Base-by-base conservation (phyloP, 768 basidiomycete species). In the Russula sp. region DNA sequence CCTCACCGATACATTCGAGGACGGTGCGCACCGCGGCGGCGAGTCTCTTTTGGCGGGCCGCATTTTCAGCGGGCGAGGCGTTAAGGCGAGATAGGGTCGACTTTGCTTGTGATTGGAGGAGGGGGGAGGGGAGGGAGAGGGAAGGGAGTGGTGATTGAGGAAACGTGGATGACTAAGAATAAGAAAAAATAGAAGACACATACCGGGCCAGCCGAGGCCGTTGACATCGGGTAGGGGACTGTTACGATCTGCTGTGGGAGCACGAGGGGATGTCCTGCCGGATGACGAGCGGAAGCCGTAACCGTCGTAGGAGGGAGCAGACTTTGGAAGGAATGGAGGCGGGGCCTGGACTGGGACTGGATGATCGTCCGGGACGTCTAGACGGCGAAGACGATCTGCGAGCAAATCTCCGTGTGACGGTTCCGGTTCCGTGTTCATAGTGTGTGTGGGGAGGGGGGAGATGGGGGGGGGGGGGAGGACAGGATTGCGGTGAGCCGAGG, bases 1-100 rank as follows among this genome's bases (percentile, higher is more conserved):
- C 97, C 77, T 99, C 97, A 62, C 97, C 97, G 66, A 99, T 95
- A 75, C 94, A 96, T 72, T 98, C 95, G 52, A 99, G 84, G 52
- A 99, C 86, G 42, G 90, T 90, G 61, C 94, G 86, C 65, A 99
- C 88, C 7, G 97, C 97, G 49, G 79, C 78, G 5, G 89, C 81
- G 76, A 99, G 86, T 67, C 84, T 88, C 66, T 84, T 79, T 73
- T 95, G 88, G 51, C 92, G 83, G 49, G 80, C 84, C 3, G 79
- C 79, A 44, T 84, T 84, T 74, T 96, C 90, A 54, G 81, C 83
- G 2, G 87, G 81, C 0, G 91, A 88, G 5, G 90, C 89, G 71
- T 90, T 86, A 50, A 97, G 81, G 61, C 95, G 86, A 57, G 86
- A 85, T 38, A 95, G 75, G 50, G 94, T 95, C 7, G 90, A 92